Base-by-base conservation (phyloP, 2,329 filamentous ascomycete genomes). In the Alternaria gaisen region DNA sequence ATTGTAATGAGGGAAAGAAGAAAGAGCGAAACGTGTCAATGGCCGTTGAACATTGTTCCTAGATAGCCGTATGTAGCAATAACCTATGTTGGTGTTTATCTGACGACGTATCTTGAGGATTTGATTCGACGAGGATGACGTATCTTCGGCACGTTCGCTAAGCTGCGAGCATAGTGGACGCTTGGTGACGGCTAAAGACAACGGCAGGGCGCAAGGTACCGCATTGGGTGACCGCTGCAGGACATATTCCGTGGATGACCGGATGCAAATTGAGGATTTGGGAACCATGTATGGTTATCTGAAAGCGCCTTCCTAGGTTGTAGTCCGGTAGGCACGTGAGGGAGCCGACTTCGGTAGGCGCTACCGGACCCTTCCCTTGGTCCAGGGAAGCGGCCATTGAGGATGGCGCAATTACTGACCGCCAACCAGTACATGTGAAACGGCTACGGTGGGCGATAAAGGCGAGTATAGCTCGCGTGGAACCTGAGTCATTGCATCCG, bases 281-380 rank as follows among this genome's bases (percentile, higher is more conserved):
- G n/a, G 28, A 30, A 20, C 12, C n/a, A 30, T 22, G 44, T 32
- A 16, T 32, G n/a, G n/a, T 16, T 10, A 40, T 40, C 36, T 4
- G 36, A 20, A 40, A n/a, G 36, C 36, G n/a, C 10, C 44, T 47
- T 47, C 53, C 56, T 55, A 52, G 42, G 56, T 22, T 12, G 24
- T 16, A 38, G 20, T 18, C 24, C 6, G 24, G 11, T 41, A 20
- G 11, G 51, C 66, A 68, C 61, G 66, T 66, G 64, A 63, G 12
- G 30, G n/a, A 34, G 55, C 10, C 64, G 61, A 53, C 40, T 58
- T 63, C 56, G 60, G 65, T 50, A 63, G 55, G 61, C 53, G 53
- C 42, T 46, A 55, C 16, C 43, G 16, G 42, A 52, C 43, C 55
- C 30, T 53, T 64, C 28, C 28, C 4, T 28, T 46, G 18, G 34